A percentile compares a stretch with the other conserved stretches of the same genome.
These are phyloP conservation scores for Cladophialophora carrionii DNA, from an alignment of 2,329 filamentous ascomycete genomes.

Conservation along the genomic window DNA sequence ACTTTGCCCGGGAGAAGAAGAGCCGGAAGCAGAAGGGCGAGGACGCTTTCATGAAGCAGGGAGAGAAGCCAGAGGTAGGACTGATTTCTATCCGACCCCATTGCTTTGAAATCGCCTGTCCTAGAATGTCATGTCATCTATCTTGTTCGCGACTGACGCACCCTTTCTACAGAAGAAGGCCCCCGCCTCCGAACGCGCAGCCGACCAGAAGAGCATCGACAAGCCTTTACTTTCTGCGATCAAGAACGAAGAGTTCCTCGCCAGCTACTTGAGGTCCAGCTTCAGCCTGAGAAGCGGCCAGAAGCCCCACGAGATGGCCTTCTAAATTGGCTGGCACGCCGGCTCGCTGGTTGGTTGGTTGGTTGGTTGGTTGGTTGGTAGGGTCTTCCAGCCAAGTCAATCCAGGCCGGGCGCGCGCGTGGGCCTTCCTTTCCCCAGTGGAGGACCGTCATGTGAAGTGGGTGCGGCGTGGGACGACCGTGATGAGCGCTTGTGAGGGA, in stretches of 20 bases:
- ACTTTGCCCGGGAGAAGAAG: constrained; percentile 95
- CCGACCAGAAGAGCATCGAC: constrained; percentile 98
- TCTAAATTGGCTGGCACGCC: constrained; percentile 63
- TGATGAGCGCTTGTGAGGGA: background rate
- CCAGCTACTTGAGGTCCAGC: constrained; percentile 89
- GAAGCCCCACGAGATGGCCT: constrained; percentile 99
- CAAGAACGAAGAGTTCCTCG: constrained; percentile 96
- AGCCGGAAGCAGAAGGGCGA: constrained; percentile 91
- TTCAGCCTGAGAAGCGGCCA: constrained; percentile 99
- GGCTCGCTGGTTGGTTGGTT: background rate
- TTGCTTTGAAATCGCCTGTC: background rate
- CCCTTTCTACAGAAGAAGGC: constrained; percentile 82
- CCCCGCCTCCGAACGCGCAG: constrained; percentile 84
- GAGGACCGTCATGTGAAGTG: background rate
- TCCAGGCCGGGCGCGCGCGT: background rate
- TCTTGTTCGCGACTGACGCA: background rate
- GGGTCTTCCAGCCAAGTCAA: background rate
- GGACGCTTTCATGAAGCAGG: constrained; percentile 99
- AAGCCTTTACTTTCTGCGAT: constrained; percentile 92
- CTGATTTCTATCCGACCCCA: constrained; percentile 38
- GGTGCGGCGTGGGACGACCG: background rate
- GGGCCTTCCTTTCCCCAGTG: background rate
- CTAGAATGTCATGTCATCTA: background rate
- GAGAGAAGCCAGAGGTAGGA: constrained; percentile 94
- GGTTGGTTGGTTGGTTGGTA: background rate